Evolutionary conservation across 2,329 filamentous ascomycete species (phyloP).

Genomic region (Neonectria magnoliae): DNA sequence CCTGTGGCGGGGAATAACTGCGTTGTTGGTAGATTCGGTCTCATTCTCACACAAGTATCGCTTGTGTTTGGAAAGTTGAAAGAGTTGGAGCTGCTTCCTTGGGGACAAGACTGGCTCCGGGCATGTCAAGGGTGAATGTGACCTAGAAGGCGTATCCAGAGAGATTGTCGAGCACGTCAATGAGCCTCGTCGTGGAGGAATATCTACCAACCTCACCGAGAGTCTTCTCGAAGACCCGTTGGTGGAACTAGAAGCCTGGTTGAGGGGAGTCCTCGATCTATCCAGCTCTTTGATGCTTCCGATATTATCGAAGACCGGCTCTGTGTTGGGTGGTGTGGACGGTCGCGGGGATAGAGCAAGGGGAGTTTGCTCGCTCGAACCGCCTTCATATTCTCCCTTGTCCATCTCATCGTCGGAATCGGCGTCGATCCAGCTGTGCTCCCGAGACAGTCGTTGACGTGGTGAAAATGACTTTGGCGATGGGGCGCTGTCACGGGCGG

Average conservation of each 20-base stretch:
- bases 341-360: slow-evolving; percentile 45
- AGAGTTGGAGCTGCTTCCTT: slow-evolving; percentile 22
- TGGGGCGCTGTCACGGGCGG: slow-evolving; percentile 40
- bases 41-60: slow-evolving; percentile 33
- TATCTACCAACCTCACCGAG: slow-evolving; percentile 32
- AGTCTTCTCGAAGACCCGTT: slow-evolving; percentile 17
- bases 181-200: slow-evolving; percentile 36
- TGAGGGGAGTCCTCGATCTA: slow-evolving; percentile 4
- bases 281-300: slow-evolving; percentile 24
- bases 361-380: slow-evolving; percentile 19
- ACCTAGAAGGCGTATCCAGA: slow-evolving; percentile 18
- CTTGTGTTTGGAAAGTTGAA: slow-evolving; percentile 18
- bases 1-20: neutral
- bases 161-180: slow-evolving; percentile 26
- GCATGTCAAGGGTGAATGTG: slow-evolving; percentile 24
- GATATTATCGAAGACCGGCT: slow-evolving; percentile 30
- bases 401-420: slow-evolving; percentile 46
- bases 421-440: slow-evolving; percentile 51
- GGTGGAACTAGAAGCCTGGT: neutral
- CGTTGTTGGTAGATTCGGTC: slow-evolving; percentile 32
- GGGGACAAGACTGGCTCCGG: slow-evolving; percentile 18
- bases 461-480: slow-evolving; percentile 41
- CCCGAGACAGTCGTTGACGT: slow-evolving; percentile 32
- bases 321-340: slow-evolving; percentile 40
- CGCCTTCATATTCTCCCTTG: slow-evolving; percentile 14